Evolutionary conservation across 1,139 yeast genomes (phyloP).

Genomic region (Hemisphaericaspora subhashii): DNA sequence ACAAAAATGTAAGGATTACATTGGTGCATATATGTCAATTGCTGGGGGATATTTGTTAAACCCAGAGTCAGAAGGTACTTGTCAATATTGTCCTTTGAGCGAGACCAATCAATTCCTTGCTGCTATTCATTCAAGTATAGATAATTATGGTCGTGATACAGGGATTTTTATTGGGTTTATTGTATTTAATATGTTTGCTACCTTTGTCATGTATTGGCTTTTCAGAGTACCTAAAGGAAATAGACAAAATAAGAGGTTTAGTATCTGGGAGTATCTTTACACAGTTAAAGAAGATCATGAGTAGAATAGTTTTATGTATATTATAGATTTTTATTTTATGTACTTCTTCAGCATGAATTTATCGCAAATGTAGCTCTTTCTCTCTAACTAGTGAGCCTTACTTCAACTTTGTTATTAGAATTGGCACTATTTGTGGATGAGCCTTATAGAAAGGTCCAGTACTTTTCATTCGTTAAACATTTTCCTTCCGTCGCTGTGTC

Average conservation of each 20-base stretch:
- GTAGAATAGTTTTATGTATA: not conserved
- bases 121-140: constrained; percentile 39
- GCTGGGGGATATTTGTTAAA: constrained; percentile 57
- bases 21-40: constrained; percentile 41
- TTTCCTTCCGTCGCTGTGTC: no score
- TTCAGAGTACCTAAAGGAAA: constrained; percentile 69
- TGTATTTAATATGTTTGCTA: constrained; percentile 50
- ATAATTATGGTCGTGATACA: constrained; percentile 66
- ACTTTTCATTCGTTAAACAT: no score
- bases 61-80: constrained; percentile 40
- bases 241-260: constrained; percentile 18
- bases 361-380: not conserved
- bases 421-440: no score
- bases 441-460: no score
- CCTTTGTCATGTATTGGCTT: constrained; percentile 65
- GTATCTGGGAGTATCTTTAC: not conserved
- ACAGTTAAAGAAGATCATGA: not conserved
- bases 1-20: constrained; percentile 53
- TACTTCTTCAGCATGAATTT: not conserved
- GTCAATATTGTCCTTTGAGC: constrained; percentile 52
- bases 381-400: no score
- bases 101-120: constrained; percentile 53
- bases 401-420: no score
- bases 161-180: constrained; percentile 56
- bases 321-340: no score